Base-by-base conservation (phyloP, 331 rosid genomes). In the Acacia concinna region DNA sequence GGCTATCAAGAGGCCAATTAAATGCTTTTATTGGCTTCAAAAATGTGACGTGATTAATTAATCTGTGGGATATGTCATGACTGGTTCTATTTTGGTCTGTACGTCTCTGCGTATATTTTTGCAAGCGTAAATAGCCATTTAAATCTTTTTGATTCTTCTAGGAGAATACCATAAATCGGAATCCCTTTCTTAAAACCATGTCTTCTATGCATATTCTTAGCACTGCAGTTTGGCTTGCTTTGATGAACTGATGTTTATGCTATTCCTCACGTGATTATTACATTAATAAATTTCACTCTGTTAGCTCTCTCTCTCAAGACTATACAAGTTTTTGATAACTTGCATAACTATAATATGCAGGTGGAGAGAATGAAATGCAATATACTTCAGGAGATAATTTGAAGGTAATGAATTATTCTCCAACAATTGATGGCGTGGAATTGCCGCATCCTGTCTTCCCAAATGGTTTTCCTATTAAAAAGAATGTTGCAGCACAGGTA, bases 341-440 rank as follows among this genome's bases (percentile, higher is more conserved):
- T 70, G 67, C 35, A 70, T 28, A 47, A 81, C 35, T 83, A 60
- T 57, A 73, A 75, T 74, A 38, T 74, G 82, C 90, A 96, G 98
- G 85, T 74, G 87, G 93, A 49, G 86, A 75, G 86, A 83, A 86
- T 85, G 85, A 86, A 40, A 78, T 93, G 93, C 92, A 88, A 79
- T 96, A 96, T 89, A 79, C 90, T 65, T 67, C 97, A n/a, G 98
- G 89, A 75, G 97, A 88, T 78, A 86, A 80, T 79, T 90, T 88
- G 34, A 89, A 88, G 86, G 64, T 93, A 75, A 86, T 74, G 85
- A 88, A 87, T 83, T 90, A 88, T 84, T 80, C 89, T 41, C 90
- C 97, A 32, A 71, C 78, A 81, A 79, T 83, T 71, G 82, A 88
- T 71, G 93, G 93, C 64, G 81, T 75, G 23, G 90, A 89, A 75